Evolutionary conservation across 805 yeast genomes (phyloP), one percentile per base, ranked within the genome.

Genomic region (Crinitomyces ghanaensis): DNA sequence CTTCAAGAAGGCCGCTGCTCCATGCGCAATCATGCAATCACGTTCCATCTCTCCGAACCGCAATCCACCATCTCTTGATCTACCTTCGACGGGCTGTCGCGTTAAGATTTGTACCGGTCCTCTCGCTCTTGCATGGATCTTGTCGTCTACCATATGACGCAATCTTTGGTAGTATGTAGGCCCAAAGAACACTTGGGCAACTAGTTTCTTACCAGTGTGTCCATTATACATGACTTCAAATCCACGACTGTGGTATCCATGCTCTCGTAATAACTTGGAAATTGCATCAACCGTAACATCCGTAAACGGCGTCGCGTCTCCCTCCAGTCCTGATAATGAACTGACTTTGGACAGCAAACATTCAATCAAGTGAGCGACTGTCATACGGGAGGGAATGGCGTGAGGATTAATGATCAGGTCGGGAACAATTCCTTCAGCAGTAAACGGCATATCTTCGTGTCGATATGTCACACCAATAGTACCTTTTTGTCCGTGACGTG

Each of bases 1-100:
- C 61, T 88, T 85, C 65, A 91, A 72, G 68, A 91, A 88, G 5
- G 96, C 93, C 3, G 98, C 96, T 9, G 96, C 97, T 59, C 99
- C 99, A 57, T 91, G 97, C 2, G 99, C 98, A 68, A 91, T 91
- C 96, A 91, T 88, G 79, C 99, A 91, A 70, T 91, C 99, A 68
- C 99, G 83, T 65, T 91, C 99, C 99, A 91, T 91, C 62, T 88
- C 98, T 54, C 98, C 98, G 72, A 88, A 86, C 63, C 98, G 83
- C 58, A 88, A 68, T 49, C 98, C 98, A 74, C 98, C 98, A 62
- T 91, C 97, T 65, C 98, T 76, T 12, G 96, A 85, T 62, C 98
- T 77, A 75, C 98, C 98, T 63, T 88, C 97, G 42, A 86, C 95
- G 4, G 98, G 98, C 62, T 88, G 98, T 65, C 97, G 80, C 3